Evolutionary conservation across 2,329 filamentous ascomycete species (phyloP).

Genomic region (Pseudocercospora musae): DNA sequence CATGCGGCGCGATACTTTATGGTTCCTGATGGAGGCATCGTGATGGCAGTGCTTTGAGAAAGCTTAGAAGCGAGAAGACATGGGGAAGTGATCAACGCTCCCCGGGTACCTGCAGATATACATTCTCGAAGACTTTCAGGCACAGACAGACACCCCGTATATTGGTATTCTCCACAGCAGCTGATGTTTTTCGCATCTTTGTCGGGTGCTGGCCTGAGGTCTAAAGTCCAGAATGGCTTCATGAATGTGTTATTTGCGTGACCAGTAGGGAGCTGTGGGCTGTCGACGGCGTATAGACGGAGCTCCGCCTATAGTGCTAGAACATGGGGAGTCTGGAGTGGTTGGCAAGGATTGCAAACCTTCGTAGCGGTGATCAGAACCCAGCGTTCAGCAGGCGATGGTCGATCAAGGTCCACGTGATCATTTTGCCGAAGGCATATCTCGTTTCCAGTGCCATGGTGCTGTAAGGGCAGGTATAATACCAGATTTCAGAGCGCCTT

Average conservation of each 20-base stretch:
- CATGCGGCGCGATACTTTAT: slow-evolving; percentile 25
- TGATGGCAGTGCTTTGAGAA: neutral
- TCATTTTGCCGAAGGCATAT: neutral
- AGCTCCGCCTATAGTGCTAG: neutral
- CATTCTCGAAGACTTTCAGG: neutral
- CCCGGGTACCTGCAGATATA: neutral
- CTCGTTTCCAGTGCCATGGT: neutral
- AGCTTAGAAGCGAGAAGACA: neutral
- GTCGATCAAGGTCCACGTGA: neutral
- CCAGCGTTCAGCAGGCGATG: neutral
- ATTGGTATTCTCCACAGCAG: neutral
- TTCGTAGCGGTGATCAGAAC: neutral
- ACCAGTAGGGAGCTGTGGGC: neutral
- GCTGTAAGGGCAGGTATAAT: neutral
- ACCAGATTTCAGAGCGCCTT: neutral
- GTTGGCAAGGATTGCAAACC: neutral
- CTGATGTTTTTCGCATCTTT: neutral
- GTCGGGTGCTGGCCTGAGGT: slow-evolving; percentile 2
- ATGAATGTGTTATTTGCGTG: neutral
- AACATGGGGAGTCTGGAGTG: slow-evolving; percentile 1
- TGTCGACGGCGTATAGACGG: neutral
- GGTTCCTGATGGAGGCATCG: slow-evolving; percentile 8
- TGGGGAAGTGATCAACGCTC: neutral
- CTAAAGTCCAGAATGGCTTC: neutral
- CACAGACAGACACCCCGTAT: neutral